Percentiles rank a stretch among this genome's conserved stretches.
Conservation (phyloP, 2,329 filamentous ascomycete species). For the Penicillium griseofulvum region DNA sequence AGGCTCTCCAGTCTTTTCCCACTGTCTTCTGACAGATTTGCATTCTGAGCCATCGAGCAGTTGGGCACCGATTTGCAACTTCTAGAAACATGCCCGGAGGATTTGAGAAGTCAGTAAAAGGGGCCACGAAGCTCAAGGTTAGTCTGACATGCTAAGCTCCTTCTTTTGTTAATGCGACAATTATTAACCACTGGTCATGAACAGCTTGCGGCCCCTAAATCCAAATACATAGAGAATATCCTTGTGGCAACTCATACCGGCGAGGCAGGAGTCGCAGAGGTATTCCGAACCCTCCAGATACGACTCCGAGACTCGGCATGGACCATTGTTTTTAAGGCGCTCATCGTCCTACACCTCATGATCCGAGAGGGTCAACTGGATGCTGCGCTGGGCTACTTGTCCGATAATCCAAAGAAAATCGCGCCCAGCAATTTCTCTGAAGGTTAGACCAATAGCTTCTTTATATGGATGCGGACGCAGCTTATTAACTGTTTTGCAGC, state of each 20-base stretch:
- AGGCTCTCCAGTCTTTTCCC: slow-evolving; percentile 14
- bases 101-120: slow-evolving; percentile 99
- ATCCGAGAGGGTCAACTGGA: slow-evolving; percentile 91
- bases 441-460: slow-evolving; percentile 57
- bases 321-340: slow-evolving; percentile 98
- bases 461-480: slow-evolving; percentile 1
- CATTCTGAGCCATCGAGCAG: not conserved
- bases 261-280: slow-evolving; percentile 90
- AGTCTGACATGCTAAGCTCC: slow-evolving; percentile 23
- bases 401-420: slow-evolving; percentile 77
- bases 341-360: slow-evolving; percentile 96
- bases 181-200: slow-evolving; percentile 17
- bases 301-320: slow-evolving; percentile 93
- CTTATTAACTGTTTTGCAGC: slow-evolving; percentile 56
- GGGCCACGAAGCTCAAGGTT: slow-evolving; percentile 96
- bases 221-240: slow-evolving; percentile 99
- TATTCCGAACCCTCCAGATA: slow-evolving; percentile 87
- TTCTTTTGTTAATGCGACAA: not conserved
- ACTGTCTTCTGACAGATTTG: not conserved
- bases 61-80: slow-evolving; percentile 5
- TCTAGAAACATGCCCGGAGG: slow-evolving; percentile 49
- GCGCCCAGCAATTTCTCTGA: slow-evolving; percentile 90
- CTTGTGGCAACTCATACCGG: slow-evolving; percentile 91
- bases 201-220: slow-evolving; percentile 91
- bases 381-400: slow-evolving; percentile 79